Percentiles rank a stretch among this genome's conserved stretches.
Evolutionary conservation across 2,329 filamentous ascomycete species (phyloP).

Genomic region (Ceratocystiopsis brevicomis): DNA sequence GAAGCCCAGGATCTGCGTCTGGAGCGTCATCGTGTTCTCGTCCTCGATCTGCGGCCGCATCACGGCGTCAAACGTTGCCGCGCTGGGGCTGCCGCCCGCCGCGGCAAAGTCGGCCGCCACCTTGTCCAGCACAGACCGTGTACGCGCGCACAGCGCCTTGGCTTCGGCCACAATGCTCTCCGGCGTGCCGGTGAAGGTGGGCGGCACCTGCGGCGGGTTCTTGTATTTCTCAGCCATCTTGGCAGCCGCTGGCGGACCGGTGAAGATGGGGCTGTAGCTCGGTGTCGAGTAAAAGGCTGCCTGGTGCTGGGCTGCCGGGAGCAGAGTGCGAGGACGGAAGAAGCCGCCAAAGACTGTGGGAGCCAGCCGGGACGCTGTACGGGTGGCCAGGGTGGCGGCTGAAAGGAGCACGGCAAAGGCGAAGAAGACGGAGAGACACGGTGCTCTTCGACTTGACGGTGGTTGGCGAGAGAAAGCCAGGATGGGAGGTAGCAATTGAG

Average conservation of each 20-base stretch:
- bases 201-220: constrained; percentile 59
- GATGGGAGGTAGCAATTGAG: no score
- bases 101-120: constrained; percentile 41
- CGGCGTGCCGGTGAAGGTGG: constrained; percentile 57
- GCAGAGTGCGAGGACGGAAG: constrained; percentile 1
- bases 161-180: constrained; percentile 48
- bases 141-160: constrained; percentile 43
- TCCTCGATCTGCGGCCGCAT: constrained; percentile 51
- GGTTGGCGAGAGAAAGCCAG: no score
- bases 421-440: constrained; percentile 26
- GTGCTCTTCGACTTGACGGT: not conserved
- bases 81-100: constrained; percentile 25
- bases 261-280: constrained; percentile 16
- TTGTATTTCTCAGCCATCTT: constrained; percentile 51
- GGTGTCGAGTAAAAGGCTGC: constrained; percentile 10
- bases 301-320: no score
- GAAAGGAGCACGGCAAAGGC: constrained; percentile 36
- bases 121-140: constrained; percentile 45
- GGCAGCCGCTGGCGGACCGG: constrained; percentile 24
- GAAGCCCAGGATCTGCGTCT: constrained; percentile 52
- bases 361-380: constrained; percentile 36
- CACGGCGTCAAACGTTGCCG: constrained; percentile 35
- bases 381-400: constrained; percentile 47
- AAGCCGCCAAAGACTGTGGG: constrained; percentile 33
- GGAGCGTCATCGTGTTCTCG: constrained; percentile 44